Evolutionary conservation across 2,329 filamentous ascomycete genomes (phyloP), one percentile per base, ranked within the genome.

Genomic region (Monilinia vaccinii-corymbosi): DNA sequence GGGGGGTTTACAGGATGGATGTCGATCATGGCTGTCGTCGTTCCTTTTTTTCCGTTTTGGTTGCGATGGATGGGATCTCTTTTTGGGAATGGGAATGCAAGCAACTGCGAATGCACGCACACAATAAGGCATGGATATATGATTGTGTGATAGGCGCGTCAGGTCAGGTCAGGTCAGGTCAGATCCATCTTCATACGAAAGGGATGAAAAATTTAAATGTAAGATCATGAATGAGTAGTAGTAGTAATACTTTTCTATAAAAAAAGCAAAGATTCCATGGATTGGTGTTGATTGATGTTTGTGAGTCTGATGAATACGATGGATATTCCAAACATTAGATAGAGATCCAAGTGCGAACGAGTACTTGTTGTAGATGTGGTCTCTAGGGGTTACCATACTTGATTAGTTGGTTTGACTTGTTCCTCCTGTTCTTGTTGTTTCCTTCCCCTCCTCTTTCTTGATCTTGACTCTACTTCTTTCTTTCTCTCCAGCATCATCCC

Each of bases 211-310:
- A 52, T 58, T 56, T 63, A 65, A 64, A 61, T 66, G 63, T 66
- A 66, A 65, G 65, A 65, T 61, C 63, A 66, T 63, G 63, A 65
- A 64, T 52, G 55, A n/a, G n/a, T n/a, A n/a, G n/a, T n/a, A 62
- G 46, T 51, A 60, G 46, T 58, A 42, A 50, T 44, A 11, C 44
- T 42, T 42, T 21, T 21, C 21, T 31, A n/a, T n/a, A n/a, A n/a
- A n/a, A n/a, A n/a, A n/a, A n/a, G n/a, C n/a, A 5, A 23, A 38
- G 28, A 9, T 10, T 13, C 16, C 8, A 1, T 23, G 13, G 25
- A 16, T 25, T 45, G 44, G 11, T 45, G 4, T 6, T 45, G 21
- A 45, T n/a, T 25, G 9, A 2, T 45, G 44, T 14, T 18, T 16
- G 13, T 40, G 14, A 13, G 11, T 38, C 13, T 34, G 28, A 21